Evolutionary conservation across 2,329 filamentous ascomycete genomes (phyloP).

Genomic region (Didymella lethalis): DNA sequence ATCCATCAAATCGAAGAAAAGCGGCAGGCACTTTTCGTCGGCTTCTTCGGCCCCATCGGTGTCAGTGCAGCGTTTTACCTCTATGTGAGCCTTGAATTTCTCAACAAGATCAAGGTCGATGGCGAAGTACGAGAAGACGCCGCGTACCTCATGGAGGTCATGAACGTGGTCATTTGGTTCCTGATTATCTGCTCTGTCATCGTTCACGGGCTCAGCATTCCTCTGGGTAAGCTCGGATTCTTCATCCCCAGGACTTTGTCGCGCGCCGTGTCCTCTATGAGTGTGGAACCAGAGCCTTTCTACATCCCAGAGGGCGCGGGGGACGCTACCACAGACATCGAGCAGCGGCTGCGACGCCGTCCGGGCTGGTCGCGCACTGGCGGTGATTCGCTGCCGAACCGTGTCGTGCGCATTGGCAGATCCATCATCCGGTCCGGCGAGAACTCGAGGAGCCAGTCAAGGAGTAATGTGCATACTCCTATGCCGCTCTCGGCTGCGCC

Average conservation of each 20-base stretch:
- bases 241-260: constrained; percentile 72
- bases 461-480: constrained; percentile 18
- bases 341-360: constrained; percentile 35
- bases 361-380: constrained; percentile 32
- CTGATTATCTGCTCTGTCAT: constrained; percentile 82
- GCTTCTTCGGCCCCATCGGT: constrained; percentile 92
- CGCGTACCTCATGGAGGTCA: constrained; percentile 68
- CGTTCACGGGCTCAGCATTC: constrained; percentile 83
- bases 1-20: constrained; percentile 81
- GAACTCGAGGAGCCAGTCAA: constrained; percentile 19
- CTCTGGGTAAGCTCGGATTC: constrained; percentile 70
- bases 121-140: constrained; percentile 72
- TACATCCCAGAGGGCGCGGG: constrained; percentile 32
- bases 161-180: constrained; percentile 84
- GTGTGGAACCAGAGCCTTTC: constrained; percentile 38
- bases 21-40: constrained; percentile 82
- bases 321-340: constrained; percentile 32
- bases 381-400: constrained; percentile 36
- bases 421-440: constrained; percentile 40
- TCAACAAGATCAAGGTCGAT: constrained; percentile 65
- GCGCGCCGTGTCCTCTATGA: constrained; percentile 48
- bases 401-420: constrained; percentile 48
- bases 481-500: constrained; percentile 16
- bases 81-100: constrained; percentile 79
- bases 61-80: constrained; percentile 92